These are phyloP conservation scores for Globisporangium middletonii DNA, from an alignment of 352 stramenopile species.

Conservation along the genomic window DNA sequence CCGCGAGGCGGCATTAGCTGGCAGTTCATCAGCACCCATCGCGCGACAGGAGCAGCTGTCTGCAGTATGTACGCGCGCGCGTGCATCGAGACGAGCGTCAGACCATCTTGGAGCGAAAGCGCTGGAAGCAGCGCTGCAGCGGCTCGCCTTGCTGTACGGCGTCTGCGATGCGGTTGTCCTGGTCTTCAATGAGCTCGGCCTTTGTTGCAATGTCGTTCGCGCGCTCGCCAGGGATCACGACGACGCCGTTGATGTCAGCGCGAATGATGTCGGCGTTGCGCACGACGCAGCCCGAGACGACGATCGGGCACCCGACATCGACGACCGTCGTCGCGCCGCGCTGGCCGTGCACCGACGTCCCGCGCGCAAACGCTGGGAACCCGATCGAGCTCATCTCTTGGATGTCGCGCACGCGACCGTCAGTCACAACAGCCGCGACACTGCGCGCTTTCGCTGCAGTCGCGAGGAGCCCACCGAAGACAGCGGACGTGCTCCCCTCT, in stretches of 20 bases:
- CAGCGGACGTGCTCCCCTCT: conserved; percentile 34
- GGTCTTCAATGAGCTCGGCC: conserved; percentile 73
- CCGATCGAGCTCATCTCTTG: conserved; percentile 61
- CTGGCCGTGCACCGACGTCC: conserved; percentile 71
- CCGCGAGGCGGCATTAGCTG: too few relatives aligned
- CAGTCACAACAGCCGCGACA: conserved; percentile 60
- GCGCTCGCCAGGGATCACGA: conserved; percentile 69
- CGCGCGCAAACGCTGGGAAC: conserved; percentile 64
- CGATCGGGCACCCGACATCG: conserved; percentile 60
- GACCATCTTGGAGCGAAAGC: conserved; percentile 69
- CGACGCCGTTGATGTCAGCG: conserved; percentile 74
- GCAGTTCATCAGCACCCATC: too few relatives aligned
- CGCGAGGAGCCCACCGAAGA: conserved; percentile 70
- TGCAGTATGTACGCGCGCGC: too few relatives aligned
- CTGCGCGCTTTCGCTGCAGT: conserved; percentile 64
- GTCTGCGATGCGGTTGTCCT: conserved; percentile 73
- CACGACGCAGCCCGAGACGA: conserved; percentile 71
- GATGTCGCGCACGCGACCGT: conserved; percentile 70
- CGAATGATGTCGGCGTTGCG: conserved; percentile 77
- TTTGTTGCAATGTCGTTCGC: conserved; percentile 64
- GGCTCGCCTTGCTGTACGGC: conserved; percentile 75
- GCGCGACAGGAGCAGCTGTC: too few relatives aligned
- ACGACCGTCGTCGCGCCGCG: conserved; percentile 52
- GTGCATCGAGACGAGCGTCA: conserved; percentile 16
- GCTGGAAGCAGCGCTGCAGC: conserved; percentile 69